phyloP scores from a whole-genome alignment of 176 grass and related monocot species.

The sorghum (Sorghum bicolor) region Sorghum_bicolor_NCBIv3 NC_012870.2:2721001-2721500 shows the following conservation, averaged over 20 bases:
- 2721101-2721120: not conserved
- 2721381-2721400: not conserved
- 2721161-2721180: not conserved
- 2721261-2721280: not conserved
- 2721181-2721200: not conserved
- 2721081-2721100: not conserved
- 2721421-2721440: not conserved
- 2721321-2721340: not conserved
- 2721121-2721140: not conserved
- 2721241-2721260: not conserved
- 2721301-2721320: not conserved
- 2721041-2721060: not conserved
- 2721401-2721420: not conserved
- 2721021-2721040: no score
- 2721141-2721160: not conserved
- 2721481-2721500: not conserved
- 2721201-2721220: not conserved
- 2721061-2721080: no score
- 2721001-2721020: no score
- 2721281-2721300: not conserved
- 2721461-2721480: not conserved
- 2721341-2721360: not conserved
- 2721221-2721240: slow-evolving; percentile 1
- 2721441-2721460: not conserved
- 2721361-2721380: not conserved